A percentile compares a stretch with the other conserved stretches of the same genome.
Conservation (phyloP, 2,329 filamentous ascomycete genomes). For the Diplodia mutila region DNA sequence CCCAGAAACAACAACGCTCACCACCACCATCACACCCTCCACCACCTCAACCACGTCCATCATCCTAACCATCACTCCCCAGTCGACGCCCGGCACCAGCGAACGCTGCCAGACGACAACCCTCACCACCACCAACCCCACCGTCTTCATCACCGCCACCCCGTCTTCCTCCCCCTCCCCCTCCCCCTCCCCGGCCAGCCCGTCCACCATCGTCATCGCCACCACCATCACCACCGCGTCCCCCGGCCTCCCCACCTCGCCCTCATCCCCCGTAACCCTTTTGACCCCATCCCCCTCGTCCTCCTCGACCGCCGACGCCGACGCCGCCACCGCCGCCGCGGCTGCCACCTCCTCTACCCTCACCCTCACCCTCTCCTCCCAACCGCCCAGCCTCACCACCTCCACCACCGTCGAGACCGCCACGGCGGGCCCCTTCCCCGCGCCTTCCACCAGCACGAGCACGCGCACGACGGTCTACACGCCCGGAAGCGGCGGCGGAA, state of each 20-base stretch:
- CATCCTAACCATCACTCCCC: slow-evolving; percentile 10
- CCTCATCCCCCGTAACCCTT: no score
- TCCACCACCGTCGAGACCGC: neutral
- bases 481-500: neutral
- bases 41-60: neutral
- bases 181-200: no score
- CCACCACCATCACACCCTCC: neutral
- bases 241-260: no score
- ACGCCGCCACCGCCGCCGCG: no score
- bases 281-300: no score
- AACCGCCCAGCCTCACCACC: neutral
- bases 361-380: neutral
- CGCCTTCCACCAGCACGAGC: neutral
- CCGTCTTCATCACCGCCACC: neutral
- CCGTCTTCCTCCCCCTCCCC: neutral
- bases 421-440: no score
- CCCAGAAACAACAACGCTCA: neutral
- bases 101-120: neutral
- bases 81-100: neutral
- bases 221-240: neutral
- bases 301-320: no score
- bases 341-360: neutral
- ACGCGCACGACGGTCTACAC: neutral
- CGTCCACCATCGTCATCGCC: neutral
- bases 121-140: neutral